A percentile compares a stretch with the other conserved stretches of the same genome.
Conservation (phyloP, 225 moss, liverwort and hornwort genomes). For the Ulota crispa region DNA sequence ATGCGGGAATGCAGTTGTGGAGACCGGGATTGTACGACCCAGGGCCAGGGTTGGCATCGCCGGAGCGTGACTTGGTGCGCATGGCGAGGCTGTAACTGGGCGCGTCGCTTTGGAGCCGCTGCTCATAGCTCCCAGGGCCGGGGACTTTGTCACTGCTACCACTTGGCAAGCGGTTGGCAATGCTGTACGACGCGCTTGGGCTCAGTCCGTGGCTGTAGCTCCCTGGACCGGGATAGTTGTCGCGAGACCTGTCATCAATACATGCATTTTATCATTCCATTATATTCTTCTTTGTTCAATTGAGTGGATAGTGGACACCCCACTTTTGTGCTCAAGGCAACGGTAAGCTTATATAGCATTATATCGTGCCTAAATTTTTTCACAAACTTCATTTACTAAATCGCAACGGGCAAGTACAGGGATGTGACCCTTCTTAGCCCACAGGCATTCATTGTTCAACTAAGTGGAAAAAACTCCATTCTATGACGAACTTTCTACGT, state of each 20-base stretch:
- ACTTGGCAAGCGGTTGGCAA: slow-evolving; percentile 20
- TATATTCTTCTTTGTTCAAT: no score
- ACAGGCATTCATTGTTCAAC: no score
- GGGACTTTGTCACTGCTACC: slow-evolving; percentile 21
- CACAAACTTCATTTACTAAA: no score
- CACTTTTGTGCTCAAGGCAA: no score
- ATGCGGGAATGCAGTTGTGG: slow-evolving; percentile 54
- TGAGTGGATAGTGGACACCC: no score
- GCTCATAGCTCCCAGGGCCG: slow-evolving; percentile 65
- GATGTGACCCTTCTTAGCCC: no score
- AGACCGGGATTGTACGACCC: slow-evolving; percentile 43
- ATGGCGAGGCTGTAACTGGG: slow-evolving; percentile 54
- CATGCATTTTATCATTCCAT: no score
- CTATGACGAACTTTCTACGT: no score
- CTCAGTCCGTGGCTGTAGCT: slow-evolving; percentile 31
- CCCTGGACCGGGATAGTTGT: slow-evolving; percentile 66
- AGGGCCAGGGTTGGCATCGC: slow-evolving; percentile 49
- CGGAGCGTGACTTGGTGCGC: neutral
- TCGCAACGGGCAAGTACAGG: no score
- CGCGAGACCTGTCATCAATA: neutral
- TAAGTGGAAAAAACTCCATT: no score
- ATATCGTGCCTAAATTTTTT: no score
- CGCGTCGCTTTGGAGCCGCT: slow-evolving; percentile 28
- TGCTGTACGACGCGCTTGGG: slow-evolving; percentile 41
- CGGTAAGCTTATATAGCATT: no score